These are phyloP conservation scores for Cercospora sp. DNA, from an alignment of 2,329 filamentous ascomycete species.

Conservation along the genomic window DNA sequence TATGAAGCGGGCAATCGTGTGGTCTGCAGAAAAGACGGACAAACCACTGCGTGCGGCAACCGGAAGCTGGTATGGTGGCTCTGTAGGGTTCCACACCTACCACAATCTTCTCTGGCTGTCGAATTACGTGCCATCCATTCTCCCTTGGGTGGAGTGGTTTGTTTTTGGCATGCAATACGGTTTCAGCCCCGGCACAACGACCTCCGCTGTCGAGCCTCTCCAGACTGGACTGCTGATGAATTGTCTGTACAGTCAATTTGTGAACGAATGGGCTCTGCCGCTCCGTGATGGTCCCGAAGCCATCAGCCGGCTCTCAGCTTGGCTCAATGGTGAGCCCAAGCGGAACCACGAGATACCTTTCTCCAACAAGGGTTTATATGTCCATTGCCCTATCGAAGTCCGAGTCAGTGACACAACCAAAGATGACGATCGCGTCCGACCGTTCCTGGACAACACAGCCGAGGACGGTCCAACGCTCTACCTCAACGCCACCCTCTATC, in stretches of 20 bases:
- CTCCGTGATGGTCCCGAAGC: constrained; percentile 84
- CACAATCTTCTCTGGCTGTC: constrained; percentile 84
- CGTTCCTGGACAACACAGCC: constrained; percentile 72
- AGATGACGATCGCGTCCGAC: constrained; percentile 52
- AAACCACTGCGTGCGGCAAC: constrained; percentile 61
- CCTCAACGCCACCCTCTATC: constrained; percentile 86
- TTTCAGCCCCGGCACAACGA: constrained; percentile 69
- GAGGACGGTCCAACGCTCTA: constrained; percentile 74
- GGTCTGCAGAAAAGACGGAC: constrained; percentile 79
- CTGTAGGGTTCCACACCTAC: constrained; percentile 83
- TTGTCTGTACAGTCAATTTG: constrained; percentile 96
- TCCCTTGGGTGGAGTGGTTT: constrained; percentile 93
- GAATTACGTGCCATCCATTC: constrained; percentile 73
- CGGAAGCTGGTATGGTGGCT: constrained; percentile 76
- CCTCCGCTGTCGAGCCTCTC: constrained; percentile 76
- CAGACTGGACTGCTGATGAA: constrained; percentile 87
- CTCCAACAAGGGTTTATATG: constrained; percentile 73
- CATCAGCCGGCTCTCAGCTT: constrained; percentile 76
- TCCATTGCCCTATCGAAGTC: constrained; percentile 92
- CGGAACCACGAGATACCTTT: constrained; percentile 71
- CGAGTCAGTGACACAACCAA: constrained; percentile 71
- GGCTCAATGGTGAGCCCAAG: constrained; percentile 77
- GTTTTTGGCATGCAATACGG: constrained; percentile 98
- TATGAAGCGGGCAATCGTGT: constrained; percentile 81
- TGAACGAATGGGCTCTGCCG: constrained; percentile 97